Evolutionary conservation across 805 yeast species (phyloP), one percentile per base, ranked within the genome.

Genomic region (Candida ficus): DNA sequence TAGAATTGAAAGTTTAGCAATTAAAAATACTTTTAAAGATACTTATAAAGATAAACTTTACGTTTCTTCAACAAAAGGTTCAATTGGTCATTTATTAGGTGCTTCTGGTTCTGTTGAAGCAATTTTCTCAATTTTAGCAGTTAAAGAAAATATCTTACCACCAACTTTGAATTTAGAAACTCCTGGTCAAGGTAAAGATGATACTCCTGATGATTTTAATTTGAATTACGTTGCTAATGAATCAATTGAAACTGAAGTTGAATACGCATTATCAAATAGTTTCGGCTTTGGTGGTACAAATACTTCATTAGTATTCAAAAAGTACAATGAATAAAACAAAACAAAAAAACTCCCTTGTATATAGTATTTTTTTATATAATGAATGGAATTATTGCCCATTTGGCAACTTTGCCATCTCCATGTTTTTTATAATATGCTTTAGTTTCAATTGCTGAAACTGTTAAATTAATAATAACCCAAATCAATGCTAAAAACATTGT

Each of bases 251-350:
- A 66, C 59, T 19, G 52, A 59, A 2, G 57, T 84, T 4, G 53
- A 71, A 4, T 70, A 75, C 47, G 97, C 91, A 0, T 46, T 93
- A 51, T 77, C 88, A 35, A 93, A 93, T 56, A 87, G 96, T 52
- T 91, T 95, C 64, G 99, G 99, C 1, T 93, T 93, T 65, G 99
- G 99, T 7, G 99, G 99, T 8, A 87, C 95, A 5, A 93, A 93
- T 60, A 82, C 95, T 7, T 73, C 95, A 3, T 54, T 93, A 3
- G 70, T 80, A 33, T 75, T 81, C 47, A 65, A 67, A 25, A 68
- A 62, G 44, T 62, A 46, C 34, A 20, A 11, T 5, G 39, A 36
- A n/a, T 29, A 14, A 13, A 5, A 5, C 25, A 19, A 7, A 33
- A 29, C 7, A 4, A 10, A 7, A 25, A 5, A 14, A 35, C n/a